Evolutionary conservation across 2,329 filamentous ascomycete species (phyloP).

Genomic region (Hypomyces rosellus): DNA sequence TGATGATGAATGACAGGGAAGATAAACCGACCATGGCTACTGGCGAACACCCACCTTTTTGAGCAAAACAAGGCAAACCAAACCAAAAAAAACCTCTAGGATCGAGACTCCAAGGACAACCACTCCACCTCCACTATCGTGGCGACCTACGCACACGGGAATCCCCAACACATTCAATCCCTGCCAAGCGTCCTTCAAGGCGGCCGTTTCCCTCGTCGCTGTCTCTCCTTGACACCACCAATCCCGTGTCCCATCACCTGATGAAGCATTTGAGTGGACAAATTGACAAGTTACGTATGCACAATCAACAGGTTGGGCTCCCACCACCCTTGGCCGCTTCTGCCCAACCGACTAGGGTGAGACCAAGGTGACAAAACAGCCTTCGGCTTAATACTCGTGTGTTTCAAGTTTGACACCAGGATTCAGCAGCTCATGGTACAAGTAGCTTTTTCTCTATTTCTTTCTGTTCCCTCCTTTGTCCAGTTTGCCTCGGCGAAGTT

Average conservation of each 20-base stretch:
- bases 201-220: neutral
- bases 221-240: neutral
- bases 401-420: neutral
- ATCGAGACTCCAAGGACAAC: neutral
- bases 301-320: constrained; percentile 5
- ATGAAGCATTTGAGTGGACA: constrained; percentile 2
- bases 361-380: neutral
- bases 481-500: neutral
- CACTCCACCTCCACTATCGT: neutral
- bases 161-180: neutral
- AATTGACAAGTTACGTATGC: neutral
- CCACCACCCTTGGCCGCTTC: neutral
- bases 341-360: constrained; percentile 9
- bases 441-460: neutral
- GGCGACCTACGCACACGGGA: neutral
- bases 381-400: neutral
- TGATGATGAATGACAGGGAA: too few relatives aligned
- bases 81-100: neutral
- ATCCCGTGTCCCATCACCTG: neutral
- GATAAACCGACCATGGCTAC: too few relatives aligned
- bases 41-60: too few relatives aligned
- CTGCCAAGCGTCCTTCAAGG: neutral
- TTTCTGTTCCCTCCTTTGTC: neutral
- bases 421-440: neutral
- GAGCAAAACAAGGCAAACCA: too few relatives aligned